Evolutionary conservation across 2,329 filamentous ascomycete species (phyloP), one percentile per base, ranked within the genome.

Genomic region (Colletotrichum musicola): DNA sequence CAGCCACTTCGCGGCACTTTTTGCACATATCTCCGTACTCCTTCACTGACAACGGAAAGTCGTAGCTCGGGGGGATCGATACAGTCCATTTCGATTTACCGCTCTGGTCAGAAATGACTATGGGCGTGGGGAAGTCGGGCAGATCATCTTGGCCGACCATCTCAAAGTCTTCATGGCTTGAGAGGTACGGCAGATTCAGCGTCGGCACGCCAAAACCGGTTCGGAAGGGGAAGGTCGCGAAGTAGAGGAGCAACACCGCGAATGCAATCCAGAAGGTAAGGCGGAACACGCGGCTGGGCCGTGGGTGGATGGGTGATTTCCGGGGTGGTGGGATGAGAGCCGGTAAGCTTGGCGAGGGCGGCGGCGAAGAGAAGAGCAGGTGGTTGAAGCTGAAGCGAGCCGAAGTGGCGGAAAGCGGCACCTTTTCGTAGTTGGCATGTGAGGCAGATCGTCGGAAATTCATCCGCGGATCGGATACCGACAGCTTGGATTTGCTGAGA

Each of bases 41-140:
- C 10, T 85, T 79, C 20, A 88, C 85, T 0, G 84, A 79, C 2
- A 96, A 78, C 1, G 93, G 93, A 69, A 95, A 95, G 4, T 84
- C 82, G 53, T 85, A 82, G 65, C 85, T 85, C 6, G 85, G 83
- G 1, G 93, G 93, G 44, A 97, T 94, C 1, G 89, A 94, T 12
- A 97, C 87, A 0, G 93, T 96, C 94, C 94, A 97, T 76, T 88
- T 91, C 12, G 89, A 83, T 59, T 85, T 86, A 3, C 91, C 92
- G 51, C 84, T 82, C 27, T 83, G 81, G 78, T 94, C 92, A 14
- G 85, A 88, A 53, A 95, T 84, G 6, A 93, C 85, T 20, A 96
- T 85, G 0, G 93, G 92, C 0, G 91, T 92, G 0, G 93, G 90
- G 70, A 92, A 89, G 30, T 91, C 85, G 0, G 93, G 92, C n/a